phyloP scores from a whole-genome alignment of 176 grass and related monocot species.

The Raddia distichophylla region DNA sequence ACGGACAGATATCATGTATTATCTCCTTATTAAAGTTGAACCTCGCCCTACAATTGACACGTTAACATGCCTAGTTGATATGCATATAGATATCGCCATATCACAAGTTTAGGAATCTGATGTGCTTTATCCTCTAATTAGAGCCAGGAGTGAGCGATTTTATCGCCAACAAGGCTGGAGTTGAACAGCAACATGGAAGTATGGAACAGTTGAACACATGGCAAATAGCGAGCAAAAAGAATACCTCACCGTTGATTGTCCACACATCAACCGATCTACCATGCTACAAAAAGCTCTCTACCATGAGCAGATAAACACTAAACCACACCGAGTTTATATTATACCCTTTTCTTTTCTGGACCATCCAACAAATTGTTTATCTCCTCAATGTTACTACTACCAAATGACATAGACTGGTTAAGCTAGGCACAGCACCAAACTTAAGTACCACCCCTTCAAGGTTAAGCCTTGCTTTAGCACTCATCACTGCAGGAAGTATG shows the following conservation, averaged over 20 bases:
- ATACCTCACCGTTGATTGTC: background rate
- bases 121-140: background rate
- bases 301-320: background rate
- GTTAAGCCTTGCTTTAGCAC: conserved; percentile 27
- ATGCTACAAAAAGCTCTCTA: background rate
- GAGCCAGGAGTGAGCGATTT: too few species aligned
- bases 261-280: conserved; percentile 24
- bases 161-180: background rate
- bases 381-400: conserved; percentile 20
- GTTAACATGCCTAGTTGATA: too few species aligned
- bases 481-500: conserved; percentile 5
- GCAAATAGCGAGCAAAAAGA: conserved; percentile 18
- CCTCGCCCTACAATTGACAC: too few species aligned
- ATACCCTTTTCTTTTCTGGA: background rate
- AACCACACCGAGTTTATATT: conserved; percentile 9
- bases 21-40: too few species aligned
- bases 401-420: conserved; percentile 27
- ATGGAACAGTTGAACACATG: background rate
- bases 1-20: too few species aligned
- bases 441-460: conserved; percentile 17
- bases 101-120: background rate
- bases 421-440: conserved; percentile 1
- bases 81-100: too few species aligned
- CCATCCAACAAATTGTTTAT: conserved; percentile 28
- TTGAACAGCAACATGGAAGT: background rate